phyloP scores from a whole-genome alignment of 1,139 yeast genomes.

The Yamadazyma aaseri region DNA sequence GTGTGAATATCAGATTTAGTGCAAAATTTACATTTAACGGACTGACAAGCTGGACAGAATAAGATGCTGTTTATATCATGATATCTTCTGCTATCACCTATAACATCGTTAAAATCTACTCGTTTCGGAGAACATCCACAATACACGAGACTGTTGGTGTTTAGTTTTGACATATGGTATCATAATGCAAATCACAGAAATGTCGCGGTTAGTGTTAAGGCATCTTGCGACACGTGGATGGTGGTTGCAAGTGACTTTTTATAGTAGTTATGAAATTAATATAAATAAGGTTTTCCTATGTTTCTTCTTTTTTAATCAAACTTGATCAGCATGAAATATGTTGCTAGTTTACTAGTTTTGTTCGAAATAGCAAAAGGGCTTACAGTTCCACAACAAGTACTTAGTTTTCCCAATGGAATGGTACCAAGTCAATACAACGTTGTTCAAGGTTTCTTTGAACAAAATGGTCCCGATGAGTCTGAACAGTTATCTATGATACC shows the following conservation, averaged over 20 bases:
- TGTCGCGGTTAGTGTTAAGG: no score
- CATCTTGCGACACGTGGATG: no score
- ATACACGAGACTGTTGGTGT: slow-evolving; percentile 7
- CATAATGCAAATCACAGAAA: no score
- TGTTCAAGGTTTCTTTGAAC: slow-evolving; percentile 10
- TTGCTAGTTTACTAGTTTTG: background rate
- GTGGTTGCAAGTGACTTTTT: no score
- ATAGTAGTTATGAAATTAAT: no score
- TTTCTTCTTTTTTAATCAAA: no score
- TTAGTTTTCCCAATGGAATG: background rate
- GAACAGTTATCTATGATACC: slow-evolving; percentile 6
- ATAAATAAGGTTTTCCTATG: no score
- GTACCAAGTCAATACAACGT: slow-evolving; percentile 10
- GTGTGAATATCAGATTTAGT: slow-evolving; percentile 22
- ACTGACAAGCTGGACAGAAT: slow-evolving; percentile 41
- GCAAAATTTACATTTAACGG: slow-evolving; percentile 27
- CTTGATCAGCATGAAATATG: no score
- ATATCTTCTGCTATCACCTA: slow-evolving; percentile 1
- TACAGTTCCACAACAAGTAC: background rate
- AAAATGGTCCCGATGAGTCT: slow-evolving; percentile 7
- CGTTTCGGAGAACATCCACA: slow-evolving; percentile 11
- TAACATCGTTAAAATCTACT: slow-evolving; percentile 3
- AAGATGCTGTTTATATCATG: slow-evolving; percentile 21
- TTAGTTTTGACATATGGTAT: slow-evolving; percentile 11
- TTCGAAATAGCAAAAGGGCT: background rate